These are phyloP conservation scores for Lobosporangium transversale DNA, from an alignment of 192 early-diverging fungal genomes.

Conservation along the genomic window DNA sequence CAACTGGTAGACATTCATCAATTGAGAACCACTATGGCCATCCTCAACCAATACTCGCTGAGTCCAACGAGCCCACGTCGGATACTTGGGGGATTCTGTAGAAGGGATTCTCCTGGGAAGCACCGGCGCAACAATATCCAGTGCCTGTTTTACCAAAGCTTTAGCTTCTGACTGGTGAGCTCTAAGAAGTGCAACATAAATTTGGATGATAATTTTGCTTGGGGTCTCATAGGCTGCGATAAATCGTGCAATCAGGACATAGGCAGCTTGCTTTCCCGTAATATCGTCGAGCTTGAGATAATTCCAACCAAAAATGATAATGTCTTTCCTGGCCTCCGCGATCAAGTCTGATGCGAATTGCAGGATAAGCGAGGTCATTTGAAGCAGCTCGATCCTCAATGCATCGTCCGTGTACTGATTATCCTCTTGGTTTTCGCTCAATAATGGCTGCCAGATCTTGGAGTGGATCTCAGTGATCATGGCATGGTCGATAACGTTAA, in stretches of 20 bases:
- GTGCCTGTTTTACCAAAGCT: slow-evolving; percentile 89
- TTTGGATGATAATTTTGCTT: slow-evolving; percentile 85
- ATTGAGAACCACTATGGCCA: slow-evolving; percentile 88
- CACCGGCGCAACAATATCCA: slow-evolving; percentile 93
- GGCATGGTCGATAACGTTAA: slow-evolving; percentile 66
- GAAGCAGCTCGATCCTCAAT: slow-evolving; percentile 87
- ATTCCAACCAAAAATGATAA: slow-evolving; percentile 96
- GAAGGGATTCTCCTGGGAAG: slow-evolving; percentile 83
- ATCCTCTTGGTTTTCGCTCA: slow-evolving; percentile 61
- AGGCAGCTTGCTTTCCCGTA: slow-evolving; percentile 95
- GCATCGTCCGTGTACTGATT: slow-evolving; percentile 72
- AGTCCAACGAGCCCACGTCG: slow-evolving; percentile 89
- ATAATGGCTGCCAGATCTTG: slow-evolving; percentile 66
- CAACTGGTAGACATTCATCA: slow-evolving; percentile 92
- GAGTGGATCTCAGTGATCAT: slow-evolving; percentile 70
- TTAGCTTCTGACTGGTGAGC: slow-evolving; percentile 92
- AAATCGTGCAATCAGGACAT: slow-evolving; percentile 92
- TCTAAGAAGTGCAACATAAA: slow-evolving; percentile 86
- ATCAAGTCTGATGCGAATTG: slow-evolving; percentile 83
- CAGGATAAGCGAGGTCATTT: slow-evolving; percentile 89
- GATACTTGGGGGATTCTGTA: slow-evolving; percentile 59
- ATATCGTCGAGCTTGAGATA: slow-evolving; percentile 87
- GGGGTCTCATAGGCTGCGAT: slow-evolving; percentile 95
- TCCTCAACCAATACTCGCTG: slow-evolving; percentile 93
- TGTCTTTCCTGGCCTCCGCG: slow-evolving; percentile 83